phyloP scores from a whole-genome alignment of 345 rosid genomes.

The Euphorbia lathyris region DNA sequence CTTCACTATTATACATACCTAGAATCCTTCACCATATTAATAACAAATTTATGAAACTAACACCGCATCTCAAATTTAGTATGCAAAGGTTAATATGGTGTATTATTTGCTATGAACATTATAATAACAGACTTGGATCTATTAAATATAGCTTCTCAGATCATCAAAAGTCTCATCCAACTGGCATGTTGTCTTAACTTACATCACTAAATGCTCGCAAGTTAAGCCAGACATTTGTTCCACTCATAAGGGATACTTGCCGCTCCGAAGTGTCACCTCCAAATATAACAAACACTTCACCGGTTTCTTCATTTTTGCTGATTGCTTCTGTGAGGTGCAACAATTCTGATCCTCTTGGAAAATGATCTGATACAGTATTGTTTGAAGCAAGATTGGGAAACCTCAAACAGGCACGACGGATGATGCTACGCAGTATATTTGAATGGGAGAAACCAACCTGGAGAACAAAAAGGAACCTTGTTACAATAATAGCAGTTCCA shows the following conservation, averaged over 20 bases:
- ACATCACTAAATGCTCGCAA: conserved; percentile 77
- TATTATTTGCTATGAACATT: neutral
- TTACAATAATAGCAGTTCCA: conserved; percentile 3
- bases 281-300: conserved; percentile 73
- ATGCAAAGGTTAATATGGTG: neutral
- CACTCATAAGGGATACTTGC: conserved; percentile 96
- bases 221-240: conserved; percentile 94
- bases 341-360: conserved; percentile 32
- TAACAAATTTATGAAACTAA: neutral
- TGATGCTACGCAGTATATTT: conserved; percentile 71
- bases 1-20: neutral
- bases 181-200: conserved; percentile 31
- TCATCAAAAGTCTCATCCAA: neutral
- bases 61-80: neutral
- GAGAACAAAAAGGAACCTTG: conserved; percentile 19
- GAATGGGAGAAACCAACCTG: conserved; percentile 98
- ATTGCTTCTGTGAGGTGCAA: conserved; percentile 25
- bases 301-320: conserved; percentile 29
- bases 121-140: neutral
- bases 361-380: conserved; percentile 38
- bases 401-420: conserved; percentile 72
- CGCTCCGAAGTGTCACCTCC: conserved; percentile 97
- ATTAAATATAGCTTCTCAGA: neutral
- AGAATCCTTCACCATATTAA: neutral
- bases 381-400: conserved; percentile 56